Conservation (phyloP, 805 yeast species). For the Candida andamanensis region DNA sequence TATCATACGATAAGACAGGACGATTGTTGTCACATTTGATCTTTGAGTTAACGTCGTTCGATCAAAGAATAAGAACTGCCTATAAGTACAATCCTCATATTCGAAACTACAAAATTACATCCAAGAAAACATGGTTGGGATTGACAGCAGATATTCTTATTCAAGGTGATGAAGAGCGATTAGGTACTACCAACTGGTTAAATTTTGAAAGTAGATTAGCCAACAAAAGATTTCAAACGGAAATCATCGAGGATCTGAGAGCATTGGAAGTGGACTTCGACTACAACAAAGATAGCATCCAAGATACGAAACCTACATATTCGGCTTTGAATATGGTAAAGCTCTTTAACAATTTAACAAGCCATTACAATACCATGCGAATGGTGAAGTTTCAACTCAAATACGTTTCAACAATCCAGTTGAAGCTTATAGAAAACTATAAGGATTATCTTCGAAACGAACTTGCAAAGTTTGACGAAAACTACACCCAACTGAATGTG, state of each 20-base stretch:
- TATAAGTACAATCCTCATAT: constrained; percentile 45
- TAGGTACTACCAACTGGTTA: constrained; percentile 44
- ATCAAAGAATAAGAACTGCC: constrained; percentile 39
- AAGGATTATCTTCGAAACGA: constrained; percentile 38
- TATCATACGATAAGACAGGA: constrained; percentile 34
- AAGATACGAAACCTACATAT: constrained; percentile 45
- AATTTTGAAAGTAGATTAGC: constrained; percentile 50
- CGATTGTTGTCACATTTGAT: constrained; percentile 54
- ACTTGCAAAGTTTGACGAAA: constrained; percentile 39
- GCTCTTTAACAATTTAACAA: constrained; percentile 52
- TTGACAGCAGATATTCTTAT: constrained; percentile 37
- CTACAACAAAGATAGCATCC: constrained; percentile 14
- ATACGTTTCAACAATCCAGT: constrained; percentile 54
- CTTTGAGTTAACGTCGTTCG: constrained; percentile 54
- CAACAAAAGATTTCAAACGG: constrained; percentile 42
- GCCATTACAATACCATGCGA: constrained; percentile 48
- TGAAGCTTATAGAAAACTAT: constrained; percentile 51
- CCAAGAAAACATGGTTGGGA: constrained; percentile 42
- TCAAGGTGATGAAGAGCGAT: constrained; percentile 28
- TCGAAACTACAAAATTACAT: constrained; percentile 13
- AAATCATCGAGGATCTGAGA: constrained; percentile 42
- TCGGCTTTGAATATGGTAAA: constrained; percentile 56
- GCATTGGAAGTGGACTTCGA: constrained; percentile 61
- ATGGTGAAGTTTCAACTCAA: constrained; percentile 49
- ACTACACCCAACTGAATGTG: constrained; percentile 26